phyloP scores from a whole-genome alignment of 805 yeast species.

The Brettanomyces bruxellensis region DNA sequence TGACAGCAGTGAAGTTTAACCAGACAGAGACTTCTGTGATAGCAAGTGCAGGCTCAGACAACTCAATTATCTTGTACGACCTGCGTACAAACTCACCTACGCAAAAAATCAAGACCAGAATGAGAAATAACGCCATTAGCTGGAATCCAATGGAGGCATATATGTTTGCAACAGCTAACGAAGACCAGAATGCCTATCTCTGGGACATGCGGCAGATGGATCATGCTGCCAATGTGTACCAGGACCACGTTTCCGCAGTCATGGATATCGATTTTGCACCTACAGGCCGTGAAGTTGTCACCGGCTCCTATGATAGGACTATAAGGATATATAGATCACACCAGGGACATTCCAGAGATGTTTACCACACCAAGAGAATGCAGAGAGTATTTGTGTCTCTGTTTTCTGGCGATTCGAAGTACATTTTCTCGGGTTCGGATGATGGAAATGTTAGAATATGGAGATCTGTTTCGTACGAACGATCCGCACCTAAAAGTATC shows the following conservation, averaged over 20 bases:
- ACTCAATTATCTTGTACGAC: slow-evolving; percentile 85
- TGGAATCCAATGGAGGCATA: slow-evolving; percentile 99
- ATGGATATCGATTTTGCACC: slow-evolving; percentile 94
- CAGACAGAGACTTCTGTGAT: slow-evolving; percentile 81
- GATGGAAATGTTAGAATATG: slow-evolving; percentile 93
- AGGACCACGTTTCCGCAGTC: slow-evolving; percentile 94
- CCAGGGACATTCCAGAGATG: slow-evolving; percentile 89
- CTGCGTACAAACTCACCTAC: slow-evolving; percentile 85
- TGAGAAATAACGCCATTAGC: slow-evolving; percentile 77
- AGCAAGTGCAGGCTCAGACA: slow-evolving; percentile 87
- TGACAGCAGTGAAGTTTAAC: slow-evolving; percentile 76
- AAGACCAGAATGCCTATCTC: slow-evolving; percentile 88
- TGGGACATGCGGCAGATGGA: slow-evolving; percentile 95
- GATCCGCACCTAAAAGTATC: slow-evolving; percentile 73
- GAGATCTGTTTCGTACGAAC: slow-evolving; percentile 81
- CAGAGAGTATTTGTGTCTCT: slow-evolving; percentile 83
- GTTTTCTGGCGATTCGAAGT: slow-evolving; percentile 83
- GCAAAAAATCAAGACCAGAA: slow-evolving; percentile 75
- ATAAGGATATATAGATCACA: slow-evolving; percentile 60
- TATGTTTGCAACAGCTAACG: slow-evolving; percentile 84
- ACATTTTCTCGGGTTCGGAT: slow-evolving; percentile 85
- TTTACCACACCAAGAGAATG: slow-evolving; percentile 97
- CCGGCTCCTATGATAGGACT: slow-evolving; percentile 93
- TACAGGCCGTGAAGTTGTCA: slow-evolving; percentile 91
- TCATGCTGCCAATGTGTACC: slow-evolving; percentile 73